Evolutionary conservation across 2,329 filamentous ascomycete genomes (phyloP).

Genomic region (Acrodontium crateriforme): DNA sequence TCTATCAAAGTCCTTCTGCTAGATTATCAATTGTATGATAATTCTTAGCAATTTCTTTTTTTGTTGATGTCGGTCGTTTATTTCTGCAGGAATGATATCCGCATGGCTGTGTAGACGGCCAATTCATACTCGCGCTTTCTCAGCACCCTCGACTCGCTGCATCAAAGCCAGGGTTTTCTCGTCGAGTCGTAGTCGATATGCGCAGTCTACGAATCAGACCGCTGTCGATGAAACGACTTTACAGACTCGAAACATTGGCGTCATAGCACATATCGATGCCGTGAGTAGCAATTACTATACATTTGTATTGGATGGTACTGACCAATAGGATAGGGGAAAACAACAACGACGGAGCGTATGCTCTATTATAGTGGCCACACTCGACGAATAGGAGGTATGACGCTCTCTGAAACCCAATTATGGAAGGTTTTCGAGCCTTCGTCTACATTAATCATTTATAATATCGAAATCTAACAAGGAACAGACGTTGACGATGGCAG

Average conservation of each 20-base stretch:
- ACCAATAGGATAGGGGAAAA: constrained; percentile 56
- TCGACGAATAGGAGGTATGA: constrained; percentile 58
- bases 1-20: too few relatives aligned
- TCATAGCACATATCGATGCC: constrained; percentile 97
- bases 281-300: constrained; percentile 26
- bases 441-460: neutral
- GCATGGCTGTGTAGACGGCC: too few relatives aligned
- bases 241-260: constrained; percentile 86
- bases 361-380: constrained; percentile 91
- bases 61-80: too few relatives aligned
- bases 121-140: too few relatives aligned
- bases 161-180: too few relatives aligned
- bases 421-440: neutral
- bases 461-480: constrained; percentile 1
- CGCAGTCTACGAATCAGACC: neutral
- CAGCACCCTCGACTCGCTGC: too few relatives aligned
- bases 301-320: neutral
- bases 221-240: constrained; percentile 1
- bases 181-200: neutral
- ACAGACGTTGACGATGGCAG: constrained; percentile 87
- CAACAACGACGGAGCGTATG: constrained; percentile 97
- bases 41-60: too few relatives aligned
- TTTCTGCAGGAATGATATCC: too few relatives aligned
- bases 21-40: too few relatives aligned
- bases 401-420: neutral